Conservation (phyloP, 495 filamentous ascomycete genomes). For the Penicillium cataractarum region DNA sequence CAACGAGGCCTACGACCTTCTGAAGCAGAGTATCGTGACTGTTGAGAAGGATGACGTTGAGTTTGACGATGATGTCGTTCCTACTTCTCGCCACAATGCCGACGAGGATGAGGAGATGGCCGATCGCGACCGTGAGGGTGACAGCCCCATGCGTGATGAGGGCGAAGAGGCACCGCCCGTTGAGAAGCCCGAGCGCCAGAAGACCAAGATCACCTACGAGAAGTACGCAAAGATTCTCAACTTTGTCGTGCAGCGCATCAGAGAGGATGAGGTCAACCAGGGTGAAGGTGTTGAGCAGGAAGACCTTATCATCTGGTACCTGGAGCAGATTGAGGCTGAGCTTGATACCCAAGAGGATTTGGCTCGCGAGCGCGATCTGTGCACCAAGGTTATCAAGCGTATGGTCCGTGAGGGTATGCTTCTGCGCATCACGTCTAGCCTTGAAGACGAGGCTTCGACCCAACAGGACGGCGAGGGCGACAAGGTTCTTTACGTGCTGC, state of each 20-base stretch:
- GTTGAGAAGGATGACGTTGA: constrained; percentile 98
- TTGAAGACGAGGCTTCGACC: constrained; percentile 58
- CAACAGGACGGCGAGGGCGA: constrained; percentile 46
- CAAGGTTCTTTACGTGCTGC: constrained; percentile 82
- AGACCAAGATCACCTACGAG: constrained; percentile 92
- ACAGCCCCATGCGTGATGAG: constrained; percentile 67
- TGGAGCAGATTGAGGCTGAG: constrained; percentile 90
- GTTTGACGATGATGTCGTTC: constrained; percentile 75
- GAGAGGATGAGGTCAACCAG: constrained; percentile 68
- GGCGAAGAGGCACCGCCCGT: constrained; percentile 45
- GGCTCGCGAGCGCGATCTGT: constrained; percentile 71
- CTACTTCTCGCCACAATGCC: constrained; percentile 3
- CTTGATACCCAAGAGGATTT: constrained; percentile 79
- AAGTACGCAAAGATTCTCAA: constrained; percentile 93
- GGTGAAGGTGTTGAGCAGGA: constrained; percentile 93
- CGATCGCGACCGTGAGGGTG: constrained; percentile 64
- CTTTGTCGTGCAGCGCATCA: constrained; percentile 75
- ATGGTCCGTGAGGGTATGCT: constrained; percentile 98
- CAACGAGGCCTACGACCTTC: constrained; percentile 83
- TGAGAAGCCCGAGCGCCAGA: constrained; percentile 52
- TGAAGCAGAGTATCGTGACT: constrained; percentile 92
- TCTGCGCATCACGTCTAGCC: constrained; percentile 84
- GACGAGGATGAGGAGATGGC: constrained; percentile 46
- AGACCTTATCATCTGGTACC: constrained; percentile 85
- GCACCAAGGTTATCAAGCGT: constrained; percentile 88